These are phyloP conservation scores for Apiotrichum akiyoshidainum DNA, from an alignment of 1,284 basidiomycete species.

Conservation along the genomic window DNA sequence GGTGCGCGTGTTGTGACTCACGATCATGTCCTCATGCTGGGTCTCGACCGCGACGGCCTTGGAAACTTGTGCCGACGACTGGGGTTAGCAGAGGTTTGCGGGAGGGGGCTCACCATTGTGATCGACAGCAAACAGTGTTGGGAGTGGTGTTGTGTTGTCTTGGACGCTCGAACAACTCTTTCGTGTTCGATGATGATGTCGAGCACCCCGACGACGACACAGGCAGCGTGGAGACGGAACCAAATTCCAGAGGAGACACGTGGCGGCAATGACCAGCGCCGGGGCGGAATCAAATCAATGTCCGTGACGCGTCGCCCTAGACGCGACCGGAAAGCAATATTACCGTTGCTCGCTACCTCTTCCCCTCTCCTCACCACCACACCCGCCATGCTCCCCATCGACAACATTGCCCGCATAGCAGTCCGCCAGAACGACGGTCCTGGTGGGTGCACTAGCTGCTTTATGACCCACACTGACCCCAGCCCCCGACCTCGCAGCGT, in stretches of 20 bases:
- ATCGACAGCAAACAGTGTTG: too few relatives aligned
- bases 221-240: neutral
- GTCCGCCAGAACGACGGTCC: constrained; percentile 37
- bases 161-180: too few relatives aligned
- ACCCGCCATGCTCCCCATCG: constrained; percentile 22
- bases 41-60: constrained; percentile 64
- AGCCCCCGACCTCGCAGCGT: constrained; percentile 9
- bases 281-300: too few relatives aligned
- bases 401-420: constrained; percentile 39
- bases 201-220: too few relatives aligned
- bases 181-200: too few relatives aligned
- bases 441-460: neutral
- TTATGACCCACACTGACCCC: neutral
- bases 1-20: constrained; percentile 51
- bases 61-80: constrained; percentile 34
- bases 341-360: neutral
- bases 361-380: neutral
- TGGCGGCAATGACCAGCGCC: too few relatives aligned
- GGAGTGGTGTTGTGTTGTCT: too few relatives aligned
- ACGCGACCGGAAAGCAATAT: too few relatives aligned
- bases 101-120: neutral
- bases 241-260: neutral
- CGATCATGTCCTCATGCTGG: constrained; percentile 92
- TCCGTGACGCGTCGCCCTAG: too few relatives aligned
- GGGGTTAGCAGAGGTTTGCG: neutral